A percentile compares a stretch with the other conserved stretches of the same genome.
These are phyloP conservation scores for Tolypocladium nubicola DNA, from an alignment of 2,329 filamentous ascomycete genomes.

Conservation along the genomic window DNA sequence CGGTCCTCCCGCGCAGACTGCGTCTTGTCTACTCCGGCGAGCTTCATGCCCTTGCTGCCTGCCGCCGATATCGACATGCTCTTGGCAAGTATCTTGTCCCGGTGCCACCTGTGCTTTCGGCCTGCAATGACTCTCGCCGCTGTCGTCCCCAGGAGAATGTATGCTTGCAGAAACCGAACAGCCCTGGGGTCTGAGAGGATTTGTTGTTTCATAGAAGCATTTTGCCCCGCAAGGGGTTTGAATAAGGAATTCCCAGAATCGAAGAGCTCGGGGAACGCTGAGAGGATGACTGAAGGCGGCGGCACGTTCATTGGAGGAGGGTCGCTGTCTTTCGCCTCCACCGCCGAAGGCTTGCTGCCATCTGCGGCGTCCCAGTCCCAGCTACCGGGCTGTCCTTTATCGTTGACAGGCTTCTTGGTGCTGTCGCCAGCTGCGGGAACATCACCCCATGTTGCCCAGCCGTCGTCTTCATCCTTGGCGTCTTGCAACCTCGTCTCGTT, in stretches of 20 bases:
- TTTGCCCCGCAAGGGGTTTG: constrained; percentile 50
- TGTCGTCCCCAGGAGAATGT: constrained; percentile 53
- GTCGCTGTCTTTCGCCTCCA: constrained; percentile 17
- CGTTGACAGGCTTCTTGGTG: constrained; percentile 7
- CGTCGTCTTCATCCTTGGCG: constrained; percentile 26
- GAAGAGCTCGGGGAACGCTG: constrained; percentile 64
- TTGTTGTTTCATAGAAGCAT: constrained; percentile 46
- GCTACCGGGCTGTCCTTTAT: constrained; percentile 13
- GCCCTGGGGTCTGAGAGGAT: constrained; percentile 54
- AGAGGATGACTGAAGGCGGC: constrained; percentile 73
- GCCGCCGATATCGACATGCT: constrained; percentile 78
- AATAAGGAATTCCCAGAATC: constrained; percentile 56
- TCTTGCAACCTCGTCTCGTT: constrained; percentile 1
- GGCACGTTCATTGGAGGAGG: constrained; percentile 77
- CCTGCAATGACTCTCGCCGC: constrained; percentile 76
- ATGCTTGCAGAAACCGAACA: constrained; percentile 51
- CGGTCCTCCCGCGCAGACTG: constrained; percentile 77
- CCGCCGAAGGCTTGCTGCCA: constrained; percentile 12
- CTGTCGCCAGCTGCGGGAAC: constrained; percentile 16
- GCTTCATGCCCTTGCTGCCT: constrained; percentile 79
- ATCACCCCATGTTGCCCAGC: constrained; percentile 43
- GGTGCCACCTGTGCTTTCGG: constrained; percentile 79
- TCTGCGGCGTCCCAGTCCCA: constrained; percentile 43
- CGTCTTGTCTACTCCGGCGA: constrained; percentile 73
- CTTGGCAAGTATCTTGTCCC: constrained; percentile 74